A percentile compares a stretch with the other conserved stretches of the same genome.
These are phyloP conservation scores for Coniosporium apollinis DNA, from an alignment of 495 filamentous ascomycete genomes.

Conservation along the genomic window DNA sequence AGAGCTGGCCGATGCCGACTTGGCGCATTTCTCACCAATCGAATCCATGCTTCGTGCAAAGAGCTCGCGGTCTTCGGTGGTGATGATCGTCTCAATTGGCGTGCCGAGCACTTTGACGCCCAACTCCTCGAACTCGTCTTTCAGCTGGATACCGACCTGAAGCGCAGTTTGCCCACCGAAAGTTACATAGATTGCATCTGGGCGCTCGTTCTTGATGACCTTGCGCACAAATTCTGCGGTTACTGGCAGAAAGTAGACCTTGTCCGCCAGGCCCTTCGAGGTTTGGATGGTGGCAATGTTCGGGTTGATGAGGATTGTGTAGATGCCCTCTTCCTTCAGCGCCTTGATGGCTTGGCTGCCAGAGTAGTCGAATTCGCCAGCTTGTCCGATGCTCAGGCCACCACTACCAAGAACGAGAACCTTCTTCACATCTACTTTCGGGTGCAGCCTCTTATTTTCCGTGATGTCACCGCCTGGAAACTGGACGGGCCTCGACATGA, in stretches of 20 bases:
- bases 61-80: constrained; percentile 90
- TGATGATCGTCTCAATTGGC: constrained; percentile 94
- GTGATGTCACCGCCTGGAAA: constrained; percentile 72
- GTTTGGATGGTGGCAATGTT: constrained; percentile 99
- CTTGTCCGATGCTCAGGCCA: constrained; percentile 89
- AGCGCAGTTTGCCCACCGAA: constrained; percentile 95
- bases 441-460: constrained; percentile 59
- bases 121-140: constrained; percentile 80
- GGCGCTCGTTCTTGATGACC: constrained; percentile 86
- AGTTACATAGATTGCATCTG: constrained; percentile 92
- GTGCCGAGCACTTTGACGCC: constrained; percentile 92
- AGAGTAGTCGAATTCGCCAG: constrained; percentile 97
- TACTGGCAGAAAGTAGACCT: constrained; percentile 96
- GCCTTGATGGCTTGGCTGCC: constrained; percentile 87
- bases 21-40: constrained; percentile 93
- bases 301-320: constrained; percentile 92
- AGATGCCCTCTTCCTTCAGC: constrained; percentile 91
- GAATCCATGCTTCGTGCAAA: constrained; percentile 98
- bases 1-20: constrained; percentile 79
- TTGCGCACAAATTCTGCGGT: constrained; percentile 92
- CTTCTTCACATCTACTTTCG: constrained; percentile 76
- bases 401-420: constrained; percentile 86
- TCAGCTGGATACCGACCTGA: constrained; percentile 87
- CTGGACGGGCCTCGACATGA: constrained; percentile 50
- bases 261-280: constrained; percentile 85